A percentile compares a stretch with the other conserved stretches of the same genome.
Evolutionary conservation across 1,284 basidiomycete genomes (phyloP).

Genomic region (Ganoderma meredithae): DNA sequence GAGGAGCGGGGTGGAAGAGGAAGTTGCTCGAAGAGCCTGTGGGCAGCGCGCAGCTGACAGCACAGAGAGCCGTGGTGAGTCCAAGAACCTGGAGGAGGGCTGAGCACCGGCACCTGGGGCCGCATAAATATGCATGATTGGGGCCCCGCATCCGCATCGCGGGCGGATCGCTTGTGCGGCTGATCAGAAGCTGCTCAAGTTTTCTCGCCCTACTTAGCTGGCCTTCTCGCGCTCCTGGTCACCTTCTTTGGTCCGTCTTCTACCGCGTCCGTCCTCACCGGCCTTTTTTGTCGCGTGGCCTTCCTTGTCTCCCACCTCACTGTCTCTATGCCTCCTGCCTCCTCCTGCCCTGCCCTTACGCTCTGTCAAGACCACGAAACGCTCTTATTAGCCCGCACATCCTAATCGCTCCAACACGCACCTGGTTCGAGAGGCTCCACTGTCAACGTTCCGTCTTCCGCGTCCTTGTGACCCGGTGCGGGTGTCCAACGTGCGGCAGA

Average conservation of each 20-base stretch:
- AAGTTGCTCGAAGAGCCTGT: background rate
- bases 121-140: slow-evolving; percentile 7
- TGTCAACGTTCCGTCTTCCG: slow-evolving; percentile 4
- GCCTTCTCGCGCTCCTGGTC: background rate
- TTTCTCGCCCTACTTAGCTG: background rate
- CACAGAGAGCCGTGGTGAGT: background rate
- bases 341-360: background rate
- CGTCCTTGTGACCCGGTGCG: background rate
- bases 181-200: slow-evolving; percentile 9
- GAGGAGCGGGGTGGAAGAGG: background rate
- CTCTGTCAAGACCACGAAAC: background rate
- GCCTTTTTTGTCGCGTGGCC: background rate
- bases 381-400: background rate
- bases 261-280: background rate
- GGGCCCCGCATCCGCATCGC: background rate
- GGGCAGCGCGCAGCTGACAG: background rate
- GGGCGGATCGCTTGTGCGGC: slow-evolving; percentile 6
- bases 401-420: background rate
- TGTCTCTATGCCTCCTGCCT: background rate
- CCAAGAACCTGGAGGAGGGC: background rate
- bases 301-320: background rate
- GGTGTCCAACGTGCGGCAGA: background rate
- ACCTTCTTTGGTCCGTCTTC: background rate
- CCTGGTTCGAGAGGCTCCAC: background rate
- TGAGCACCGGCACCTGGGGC: background rate